phyloP scores from a whole-genome alignment of 176 grass and related monocot genomes.

The Thalia dealbata region DNA sequence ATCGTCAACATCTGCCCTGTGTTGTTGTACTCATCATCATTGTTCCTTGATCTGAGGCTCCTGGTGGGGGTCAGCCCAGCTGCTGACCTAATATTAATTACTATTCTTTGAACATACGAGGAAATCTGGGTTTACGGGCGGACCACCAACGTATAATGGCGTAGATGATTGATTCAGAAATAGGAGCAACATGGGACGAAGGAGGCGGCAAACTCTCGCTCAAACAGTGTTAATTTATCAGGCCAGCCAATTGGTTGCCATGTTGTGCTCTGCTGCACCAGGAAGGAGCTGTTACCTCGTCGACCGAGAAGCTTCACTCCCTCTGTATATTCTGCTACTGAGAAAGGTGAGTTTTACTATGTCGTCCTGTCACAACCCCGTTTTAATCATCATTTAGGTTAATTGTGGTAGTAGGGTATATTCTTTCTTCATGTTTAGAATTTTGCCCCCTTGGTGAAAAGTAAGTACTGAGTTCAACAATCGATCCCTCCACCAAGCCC shows the following conservation, averaged over 20 bases:
- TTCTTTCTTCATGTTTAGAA: background rate
- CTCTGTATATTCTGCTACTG: constrained; percentile 49
- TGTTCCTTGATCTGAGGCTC: background rate
- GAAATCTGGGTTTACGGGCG: background rate
- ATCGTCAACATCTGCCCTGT: background rate
- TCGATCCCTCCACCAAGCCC: background rate
- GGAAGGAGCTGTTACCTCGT: background rate
- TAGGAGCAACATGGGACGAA: background rate
- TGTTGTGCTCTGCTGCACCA: background rate
- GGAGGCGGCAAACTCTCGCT: background rate
- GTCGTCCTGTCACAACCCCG: background rate
- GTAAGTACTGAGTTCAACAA: background rate
- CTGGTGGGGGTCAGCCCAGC: background rate
- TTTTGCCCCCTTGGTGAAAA: background rate
- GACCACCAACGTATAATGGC: background rate
- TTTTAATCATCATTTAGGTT: background rate
- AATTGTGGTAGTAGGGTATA: background rate
- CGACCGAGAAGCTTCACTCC: constrained; percentile 20
- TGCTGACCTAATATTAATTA: background rate
- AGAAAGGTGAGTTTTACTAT: constrained; percentile 1
- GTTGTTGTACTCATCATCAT: background rate
- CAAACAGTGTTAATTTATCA: background rate
- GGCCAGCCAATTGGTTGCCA: background rate
- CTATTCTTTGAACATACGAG: background rate
- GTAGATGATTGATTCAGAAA: background rate